phyloP scores from a whole-genome alignment of 495 filamentous ascomycete species.

The Penicillium pulvis region DNA sequence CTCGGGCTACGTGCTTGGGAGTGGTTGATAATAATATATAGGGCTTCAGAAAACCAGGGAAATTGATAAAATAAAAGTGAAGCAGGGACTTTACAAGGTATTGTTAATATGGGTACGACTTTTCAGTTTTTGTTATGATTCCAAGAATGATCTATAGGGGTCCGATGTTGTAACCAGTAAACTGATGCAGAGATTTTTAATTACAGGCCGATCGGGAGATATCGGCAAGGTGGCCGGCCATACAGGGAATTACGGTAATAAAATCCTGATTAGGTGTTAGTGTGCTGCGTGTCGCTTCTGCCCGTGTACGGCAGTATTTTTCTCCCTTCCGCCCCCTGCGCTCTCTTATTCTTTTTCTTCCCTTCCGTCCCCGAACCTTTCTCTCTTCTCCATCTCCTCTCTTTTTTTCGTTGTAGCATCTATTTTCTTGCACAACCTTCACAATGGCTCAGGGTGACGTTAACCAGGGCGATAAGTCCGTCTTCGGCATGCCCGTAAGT shows the following conservation, averaged over 20 bases:
- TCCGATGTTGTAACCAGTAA: not conserved
- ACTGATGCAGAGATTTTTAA: constrained; percentile 23
- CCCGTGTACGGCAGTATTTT: constrained; percentile 48
- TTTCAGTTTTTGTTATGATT: not conserved
- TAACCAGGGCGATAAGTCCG: constrained; percentile 67
- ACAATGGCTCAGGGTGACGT: constrained; percentile 55
- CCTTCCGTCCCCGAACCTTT: constrained; percentile 41
- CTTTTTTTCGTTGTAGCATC: constrained; percentile 42
- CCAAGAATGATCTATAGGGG: not conserved
- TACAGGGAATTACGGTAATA: constrained; percentile 21
- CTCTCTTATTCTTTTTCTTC: constrained; percentile 37
- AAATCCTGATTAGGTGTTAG: constrained; percentile 36
- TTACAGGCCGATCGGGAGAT: constrained; percentile 46
- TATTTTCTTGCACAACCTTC: constrained; percentile 45
- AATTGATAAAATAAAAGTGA: not conserved
- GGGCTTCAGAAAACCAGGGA: not conserved
- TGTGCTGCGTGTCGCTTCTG: constrained; percentile 42
- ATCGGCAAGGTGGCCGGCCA: constrained; percentile 33
- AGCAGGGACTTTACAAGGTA: not conserved
- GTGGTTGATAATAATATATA: not conserved
- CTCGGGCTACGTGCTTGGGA: constrained; percentile 19
- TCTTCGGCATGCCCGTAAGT: constrained; percentile 83
- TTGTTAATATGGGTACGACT: not conserved
- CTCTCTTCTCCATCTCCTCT: constrained; percentile 47
- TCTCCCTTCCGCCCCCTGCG: constrained; percentile 41